Percentiles rank a stretch among this genome's conserved stretches.
Conservation (phyloP, 805 yeast species). For the Wickerhamia fluorescens region DNA sequence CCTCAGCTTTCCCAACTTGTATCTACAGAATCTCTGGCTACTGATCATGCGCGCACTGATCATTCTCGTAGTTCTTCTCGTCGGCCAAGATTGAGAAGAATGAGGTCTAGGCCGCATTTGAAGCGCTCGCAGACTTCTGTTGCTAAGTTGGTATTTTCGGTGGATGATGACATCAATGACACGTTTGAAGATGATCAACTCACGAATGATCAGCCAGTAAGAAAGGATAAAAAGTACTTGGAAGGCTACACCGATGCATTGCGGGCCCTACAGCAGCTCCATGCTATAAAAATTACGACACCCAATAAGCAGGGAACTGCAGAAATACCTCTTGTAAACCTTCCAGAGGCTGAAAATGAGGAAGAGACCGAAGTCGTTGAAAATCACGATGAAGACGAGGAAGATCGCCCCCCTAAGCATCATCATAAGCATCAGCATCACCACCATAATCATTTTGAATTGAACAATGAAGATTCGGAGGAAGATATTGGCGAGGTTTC, state of each 20-base stretch:
- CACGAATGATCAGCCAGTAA: constrained; percentile 31
- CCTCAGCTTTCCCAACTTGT: no score
- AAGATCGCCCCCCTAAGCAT: constrained; percentile 1
- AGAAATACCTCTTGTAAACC: constrained; percentile 1
- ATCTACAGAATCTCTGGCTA: no score
- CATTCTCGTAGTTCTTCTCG: no score
- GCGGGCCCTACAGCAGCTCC: constrained; percentile 29
- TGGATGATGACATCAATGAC: constrained; percentile 77
- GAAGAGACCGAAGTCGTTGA: background rate
- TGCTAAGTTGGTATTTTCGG: constrained; percentile 51
- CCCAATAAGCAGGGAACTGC: background rate
- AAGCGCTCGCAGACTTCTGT: constrained; percentile 16
- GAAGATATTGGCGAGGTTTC: constrained; percentile 7
- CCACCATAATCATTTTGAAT: no score
- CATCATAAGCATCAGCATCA: background rate
- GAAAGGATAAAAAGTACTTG: constrained; percentile 36
- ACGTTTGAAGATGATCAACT: constrained; percentile 43
- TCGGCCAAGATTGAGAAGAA: constrained; percentile 7
- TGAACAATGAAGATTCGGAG: constrained; percentile 1
- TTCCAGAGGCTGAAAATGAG: constrained; percentile 5
- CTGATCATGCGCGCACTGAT: no score
- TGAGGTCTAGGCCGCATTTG: constrained; percentile 25
- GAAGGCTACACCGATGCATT: constrained; percentile 74
- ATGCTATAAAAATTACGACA: constrained; percentile 7
- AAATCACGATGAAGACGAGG: background rate